Base-by-base conservation (phyloP, 2,329 filamentous ascomycete genomes). In the Botrytis byssoidea region DNA sequence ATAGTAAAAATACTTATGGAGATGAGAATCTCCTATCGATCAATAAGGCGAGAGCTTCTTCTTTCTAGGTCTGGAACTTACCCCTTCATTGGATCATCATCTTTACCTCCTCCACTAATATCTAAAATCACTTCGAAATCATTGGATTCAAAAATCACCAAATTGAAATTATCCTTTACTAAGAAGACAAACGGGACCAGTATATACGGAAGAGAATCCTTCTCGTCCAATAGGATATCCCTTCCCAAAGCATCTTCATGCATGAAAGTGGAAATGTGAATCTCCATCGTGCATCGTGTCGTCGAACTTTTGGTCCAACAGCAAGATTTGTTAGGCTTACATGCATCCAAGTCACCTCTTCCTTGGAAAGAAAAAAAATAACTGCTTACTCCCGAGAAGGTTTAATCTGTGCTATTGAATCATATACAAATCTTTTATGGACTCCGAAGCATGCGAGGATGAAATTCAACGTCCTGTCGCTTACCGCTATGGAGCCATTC, bases 281-380 rank as follows among this genome's bases (percentile, higher is more conserved):
- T 46, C 71, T 68, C 71, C 63, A 44, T 60, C 57, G 37, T 48
- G 63, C 55, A 68, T 72, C 71, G 71, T 72, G 71, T 72, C 71
- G 71, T 72, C 20, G 32, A 72, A 32, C 63, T 72, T 72, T 60
- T 72, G 71, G 71, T 68, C n/a, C 40, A 72, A 48, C n/a, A 6
- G 22, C 44, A 32, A 59, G 9, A 44, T 35, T 64, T 29, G n/a
- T 72, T 68, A 69, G 71, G 63, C 71, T 48, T 40, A 16, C 63
- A 72, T 72, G 71, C 71, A 72, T 32, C 51, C 18, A 37, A 42
- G 14, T 22, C 37, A 61, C 48, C 6, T 29, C 18, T 72, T 72
- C 71, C 71, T 46, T 72, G 71, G n/a, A 72, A 72, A 48, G 40
- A 37, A 37, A 48, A 35, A 46, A 46, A 35, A 14, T n/a, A n/a